These are phyloP conservation scores for Herpetospermum pedunculosum DNA, from an alignment of 306 rosid genomes.

Conservation along the genomic window DNA sequence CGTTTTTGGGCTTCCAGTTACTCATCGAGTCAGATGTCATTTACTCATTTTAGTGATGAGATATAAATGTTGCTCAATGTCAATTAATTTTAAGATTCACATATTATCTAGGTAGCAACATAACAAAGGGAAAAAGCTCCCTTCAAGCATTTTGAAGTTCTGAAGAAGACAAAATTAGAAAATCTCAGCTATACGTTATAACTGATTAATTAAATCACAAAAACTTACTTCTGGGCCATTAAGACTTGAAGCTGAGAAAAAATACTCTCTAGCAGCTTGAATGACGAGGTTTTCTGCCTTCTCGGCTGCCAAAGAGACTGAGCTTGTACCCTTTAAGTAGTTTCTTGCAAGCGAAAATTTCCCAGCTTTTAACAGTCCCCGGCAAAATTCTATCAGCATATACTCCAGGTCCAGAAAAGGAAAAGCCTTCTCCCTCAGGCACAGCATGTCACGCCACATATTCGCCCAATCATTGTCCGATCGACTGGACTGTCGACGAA, in stretches of 20 bases:
- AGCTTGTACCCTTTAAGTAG: slow-evolving; percentile 90
- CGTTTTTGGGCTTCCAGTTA: background rate
- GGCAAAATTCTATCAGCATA: slow-evolving; percentile 81
- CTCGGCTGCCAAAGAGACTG: slow-evolving; percentile 75
- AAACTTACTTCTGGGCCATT: slow-evolving; percentile 85
- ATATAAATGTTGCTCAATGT: background rate
- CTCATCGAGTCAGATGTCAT: background rate
- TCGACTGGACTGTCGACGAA: slow-evolving; percentile 80
- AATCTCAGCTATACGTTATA: background rate
- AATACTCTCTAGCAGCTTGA: slow-evolving; percentile 97
- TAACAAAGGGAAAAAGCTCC: background rate
- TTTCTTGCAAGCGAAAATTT: slow-evolving; percentile 93
- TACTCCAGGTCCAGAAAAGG: slow-evolving; percentile 81
- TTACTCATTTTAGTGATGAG: slow-evolving; percentile 1
- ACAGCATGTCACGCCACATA: slow-evolving; percentile 97
- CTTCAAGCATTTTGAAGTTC: background rate
- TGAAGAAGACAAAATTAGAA: background rate
- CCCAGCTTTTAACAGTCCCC: slow-evolving; percentile 96
- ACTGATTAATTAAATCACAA: background rate
- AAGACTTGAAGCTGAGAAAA: slow-evolving; percentile 95
- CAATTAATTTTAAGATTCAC: background rate
- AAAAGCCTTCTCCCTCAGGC: slow-evolving; percentile 79
- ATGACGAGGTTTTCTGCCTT: slow-evolving; percentile 94
- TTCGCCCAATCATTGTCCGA: slow-evolving; percentile 96
- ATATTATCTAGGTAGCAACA: background rate